Evolutionary conservation across 495 filamentous ascomycete genomes (phyloP), one percentile per base, ranked within the genome.

Genomic region (Durotheca rogersii): DNA sequence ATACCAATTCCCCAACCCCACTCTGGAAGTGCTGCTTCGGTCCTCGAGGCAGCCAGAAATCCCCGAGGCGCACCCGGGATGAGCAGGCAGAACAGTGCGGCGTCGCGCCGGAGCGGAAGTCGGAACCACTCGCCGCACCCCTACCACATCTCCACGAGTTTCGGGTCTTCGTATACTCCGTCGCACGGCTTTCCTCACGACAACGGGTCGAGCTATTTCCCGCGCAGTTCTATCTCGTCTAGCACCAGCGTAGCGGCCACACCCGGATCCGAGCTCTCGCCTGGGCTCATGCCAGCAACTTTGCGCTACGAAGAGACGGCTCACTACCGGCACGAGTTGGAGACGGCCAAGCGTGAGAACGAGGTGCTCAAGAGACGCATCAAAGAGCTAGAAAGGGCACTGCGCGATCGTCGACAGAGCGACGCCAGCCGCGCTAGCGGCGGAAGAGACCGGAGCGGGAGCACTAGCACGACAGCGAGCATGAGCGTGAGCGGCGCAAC

Each of bases 271-370:
- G 64, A 75, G 51, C 62, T 70, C 11, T 75, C 73, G 1, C 73
- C 73, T 0, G 71, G 67, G n/a, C 60, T 74, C 23, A 33, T 81
- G 14, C 75, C 72, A n/a, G 73, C 70, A 16, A 79, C 77, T n/a
- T 58, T 72, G 45, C 70, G 86, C 3, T 87, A 86, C 62, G 87
- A 92, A 57, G 89, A 94, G 65, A 77, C 79, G 2, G 75, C 80
- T 0, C 75, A 80, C 41, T 84, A 88, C 46, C 78, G 82, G 31
- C 73, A 75, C 37, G 89, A 94, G 61, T 60, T 93, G 9, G 89
- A 95, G 36, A 68, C 68, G 4, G 79, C 85, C 29, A 89, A 86
- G 67, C 72, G 77, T 7, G 90, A 96, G 70, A 96, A 96, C 60
- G 90, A 94, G 45, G 64, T 73, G 29, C 72, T 96, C 34, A 84